Conservation (phyloP, 1,139 yeast species). For the Candida dubliniensis region DNA sequence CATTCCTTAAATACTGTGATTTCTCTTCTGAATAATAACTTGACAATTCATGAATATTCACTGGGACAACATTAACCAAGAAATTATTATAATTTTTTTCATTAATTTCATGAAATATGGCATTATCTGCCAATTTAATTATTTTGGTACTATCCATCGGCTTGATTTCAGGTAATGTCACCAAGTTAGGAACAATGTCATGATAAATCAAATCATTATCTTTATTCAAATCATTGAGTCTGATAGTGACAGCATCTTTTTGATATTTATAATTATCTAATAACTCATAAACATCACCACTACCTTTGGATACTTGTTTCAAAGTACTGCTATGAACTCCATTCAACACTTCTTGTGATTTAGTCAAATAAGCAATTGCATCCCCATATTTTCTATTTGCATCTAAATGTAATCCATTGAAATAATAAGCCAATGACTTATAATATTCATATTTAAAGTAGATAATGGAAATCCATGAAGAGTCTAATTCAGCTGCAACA, state of each 20-base stretch:
- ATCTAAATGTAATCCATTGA: conserved; percentile 53
- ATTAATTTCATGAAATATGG: conserved; percentile 40
- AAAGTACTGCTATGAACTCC: conserved; percentile 27
- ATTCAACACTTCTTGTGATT: conserved; percentile 44
- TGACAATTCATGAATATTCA: conserved; percentile 81
- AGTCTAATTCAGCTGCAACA: conserved; percentile 45
- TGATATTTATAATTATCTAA: conserved; percentile 47
- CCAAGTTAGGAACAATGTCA: conserved; percentile 63
- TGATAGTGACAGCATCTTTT: conserved; percentile 44
- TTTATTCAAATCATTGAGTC: conserved; percentile 54
- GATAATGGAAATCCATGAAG: conserved; percentile 43
- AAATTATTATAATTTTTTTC: conserved; percentile 58
- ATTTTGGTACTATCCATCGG: conserved; percentile 78
- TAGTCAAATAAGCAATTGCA: conserved; percentile 66
- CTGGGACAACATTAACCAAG: conserved; percentile 79
- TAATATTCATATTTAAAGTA: conserved; percentile 52
- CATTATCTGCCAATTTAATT: conserved; percentile 47
- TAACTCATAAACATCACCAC: conserved; percentile 35
- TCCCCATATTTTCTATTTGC: conserved; percentile 64
- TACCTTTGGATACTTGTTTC: conserved; percentile 28
- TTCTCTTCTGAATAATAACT: conserved; percentile 89
- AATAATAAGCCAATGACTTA: conserved; percentile 47
- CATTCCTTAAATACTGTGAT: conserved; percentile 71
- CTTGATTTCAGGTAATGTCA: conserved; percentile 59
- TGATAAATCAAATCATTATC: conserved; percentile 93